Conservation (phyloP, 192 early-diverging fungal genomes). For the Geranomyces variabilis region DNA sequence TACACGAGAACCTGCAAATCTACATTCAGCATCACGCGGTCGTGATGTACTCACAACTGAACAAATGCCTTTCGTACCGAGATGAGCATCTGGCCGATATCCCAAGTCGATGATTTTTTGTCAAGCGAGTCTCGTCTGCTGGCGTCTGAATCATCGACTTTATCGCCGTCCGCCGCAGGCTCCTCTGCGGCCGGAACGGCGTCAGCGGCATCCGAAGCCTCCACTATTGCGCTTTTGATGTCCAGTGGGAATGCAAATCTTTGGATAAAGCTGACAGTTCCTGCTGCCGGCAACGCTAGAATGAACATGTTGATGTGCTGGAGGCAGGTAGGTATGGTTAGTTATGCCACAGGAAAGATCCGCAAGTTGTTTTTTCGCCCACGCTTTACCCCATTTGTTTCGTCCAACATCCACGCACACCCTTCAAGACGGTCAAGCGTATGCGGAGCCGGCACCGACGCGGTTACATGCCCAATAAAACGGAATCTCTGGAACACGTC, state of each 20-base stretch:
- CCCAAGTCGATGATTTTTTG: background rate
- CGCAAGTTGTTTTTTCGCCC: too few species aligned
- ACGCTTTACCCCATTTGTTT: conserved; percentile 23
- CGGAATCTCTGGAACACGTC: conserved; percentile 35
- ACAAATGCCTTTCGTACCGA: too few species aligned
- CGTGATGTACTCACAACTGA: too few species aligned
- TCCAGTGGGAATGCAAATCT: conserved; percentile 41
- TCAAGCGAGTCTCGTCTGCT: background rate
- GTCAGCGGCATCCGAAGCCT: too few species aligned
- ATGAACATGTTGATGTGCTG: background rate
- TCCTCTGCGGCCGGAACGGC: too few species aligned
- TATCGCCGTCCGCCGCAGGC: too few species aligned
- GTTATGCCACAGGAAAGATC: too few species aligned
- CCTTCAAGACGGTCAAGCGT: conserved; percentile 3
- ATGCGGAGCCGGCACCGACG: background rate
- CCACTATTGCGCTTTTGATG: too few species aligned
- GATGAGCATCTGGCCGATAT: background rate
- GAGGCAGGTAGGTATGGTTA: too few species aligned
- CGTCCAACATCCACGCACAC: conserved; percentile 47
- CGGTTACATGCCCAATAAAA: conserved; percentile 37
- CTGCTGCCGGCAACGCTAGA: background rate
- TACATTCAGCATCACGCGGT: too few species aligned
- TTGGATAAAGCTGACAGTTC: conserved; percentile 24
- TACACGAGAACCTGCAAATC: conserved; percentile 37
- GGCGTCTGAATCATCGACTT: too few species aligned